Conservation (phyloP, 352 stramenopile species). For the Globisporangium nagaii region DNA sequence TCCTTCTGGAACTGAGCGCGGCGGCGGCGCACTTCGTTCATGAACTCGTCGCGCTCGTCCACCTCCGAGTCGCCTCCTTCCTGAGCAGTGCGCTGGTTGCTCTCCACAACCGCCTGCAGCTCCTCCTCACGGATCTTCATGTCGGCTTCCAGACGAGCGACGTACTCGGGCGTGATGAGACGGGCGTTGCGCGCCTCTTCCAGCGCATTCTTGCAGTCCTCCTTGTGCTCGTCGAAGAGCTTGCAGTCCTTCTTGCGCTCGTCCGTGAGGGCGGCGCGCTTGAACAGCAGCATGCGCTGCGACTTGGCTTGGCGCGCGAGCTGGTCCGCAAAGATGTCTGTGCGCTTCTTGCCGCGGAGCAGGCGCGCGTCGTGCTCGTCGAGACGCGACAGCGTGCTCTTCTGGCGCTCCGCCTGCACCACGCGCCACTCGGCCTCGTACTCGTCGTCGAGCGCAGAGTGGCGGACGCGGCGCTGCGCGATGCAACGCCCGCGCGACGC, state of each 20-base stretch:
- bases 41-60: conserved; percentile 84
- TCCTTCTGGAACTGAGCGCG: conserved; percentile 83
- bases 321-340: conserved; percentile 78
- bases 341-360: conserved; percentile 76
- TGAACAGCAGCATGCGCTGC: conserved; percentile 84
- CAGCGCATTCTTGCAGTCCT: conserved; percentile 74
- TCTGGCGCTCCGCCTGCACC: conserved; percentile 54
- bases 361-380: conserved; percentile 66
- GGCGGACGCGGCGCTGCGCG: conserved; percentile 63
- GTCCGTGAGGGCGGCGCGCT: conserved; percentile 79
- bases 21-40: conserved; percentile 81
- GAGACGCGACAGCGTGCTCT: conserved; percentile 57
- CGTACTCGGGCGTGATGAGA: conserved; percentile 80
- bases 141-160: conserved; percentile 75
- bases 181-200: conserved; percentile 66
- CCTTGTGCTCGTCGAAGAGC: conserved; percentile 80
- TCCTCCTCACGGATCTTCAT: conserved; percentile 81
- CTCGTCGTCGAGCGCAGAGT: conserved; percentile 73
- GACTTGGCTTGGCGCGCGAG: conserved; percentile 75
- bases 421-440: conserved; percentile 85
- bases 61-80: conserved; percentile 69
- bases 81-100: conserved; percentile 79
- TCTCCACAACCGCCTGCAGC: conserved; percentile 69
- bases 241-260: conserved; percentile 76
- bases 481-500: conserved; percentile 60